Evolutionary conservation across 305 asterid species (phyloP).

Genomic region (Fraxinus velutina): DNA sequence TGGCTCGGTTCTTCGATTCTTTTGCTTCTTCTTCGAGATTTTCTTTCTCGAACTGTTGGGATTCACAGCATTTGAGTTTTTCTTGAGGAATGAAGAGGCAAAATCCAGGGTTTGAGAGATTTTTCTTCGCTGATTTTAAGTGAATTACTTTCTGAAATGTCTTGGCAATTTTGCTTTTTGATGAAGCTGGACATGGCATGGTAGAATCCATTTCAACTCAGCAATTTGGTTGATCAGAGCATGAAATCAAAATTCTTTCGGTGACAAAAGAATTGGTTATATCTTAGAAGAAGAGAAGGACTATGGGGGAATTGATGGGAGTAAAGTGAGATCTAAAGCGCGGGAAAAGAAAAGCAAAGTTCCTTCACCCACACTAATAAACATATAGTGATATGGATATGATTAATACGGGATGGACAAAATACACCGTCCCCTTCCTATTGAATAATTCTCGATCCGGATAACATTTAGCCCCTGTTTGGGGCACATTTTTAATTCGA

Average conservation of each 20-base stretch:
- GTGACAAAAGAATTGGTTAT: background rate
- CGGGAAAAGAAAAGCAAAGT: background rate
- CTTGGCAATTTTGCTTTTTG: conserved; percentile 48
- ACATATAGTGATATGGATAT: background rate
- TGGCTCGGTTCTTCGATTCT: conserved; percentile 55
- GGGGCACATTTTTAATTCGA: too few relatives aligned
- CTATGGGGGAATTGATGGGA: background rate
- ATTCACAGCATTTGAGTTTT: conserved; percentile 79
- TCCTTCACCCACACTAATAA: background rate
- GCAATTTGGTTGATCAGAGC: background rate
- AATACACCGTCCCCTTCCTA: too few relatives aligned
- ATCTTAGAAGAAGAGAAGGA: background rate
- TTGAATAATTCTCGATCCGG: too few relatives aligned
- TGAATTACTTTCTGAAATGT: conserved; percentile 57
- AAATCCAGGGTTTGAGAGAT: conserved; percentile 53
- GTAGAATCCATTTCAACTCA: conserved; percentile 31
- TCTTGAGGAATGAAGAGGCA: conserved; percentile 79
- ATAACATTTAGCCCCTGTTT: too few relatives aligned
- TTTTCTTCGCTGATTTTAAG: conserved; percentile 36
- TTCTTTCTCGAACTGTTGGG: conserved; percentile 51
- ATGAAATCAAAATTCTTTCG: background rate
- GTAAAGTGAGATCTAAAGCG: background rate
- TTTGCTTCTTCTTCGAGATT: conserved; percentile 41
- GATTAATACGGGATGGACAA: too few relatives aligned
- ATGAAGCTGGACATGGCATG: conserved; percentile 39